Evolutionary conservation across 805 yeast genomes (phyloP).

Genomic region (Sungouiella thailandica): DNA sequence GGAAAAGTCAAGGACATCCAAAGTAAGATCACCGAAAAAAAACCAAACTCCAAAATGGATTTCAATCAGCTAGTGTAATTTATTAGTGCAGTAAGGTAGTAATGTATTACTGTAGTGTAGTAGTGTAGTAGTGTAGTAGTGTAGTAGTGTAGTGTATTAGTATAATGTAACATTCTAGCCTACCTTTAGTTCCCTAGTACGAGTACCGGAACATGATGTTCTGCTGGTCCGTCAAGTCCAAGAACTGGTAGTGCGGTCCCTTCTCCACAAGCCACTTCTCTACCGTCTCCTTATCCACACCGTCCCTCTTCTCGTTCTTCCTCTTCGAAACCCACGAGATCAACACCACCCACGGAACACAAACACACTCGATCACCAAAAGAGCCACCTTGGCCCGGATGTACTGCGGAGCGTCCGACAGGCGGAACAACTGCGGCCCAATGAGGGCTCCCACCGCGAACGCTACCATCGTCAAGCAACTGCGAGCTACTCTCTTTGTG

Average conservation of each 20-base stretch:
- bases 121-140: too few relatives aligned
- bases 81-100: too few relatives aligned
- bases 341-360: conserved; percentile 13
- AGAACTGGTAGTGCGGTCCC: conserved; percentile 39
- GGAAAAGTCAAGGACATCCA: too few relatives aligned
- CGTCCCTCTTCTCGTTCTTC: conserved; percentile 51
- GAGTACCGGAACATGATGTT: conserved; percentile 55
- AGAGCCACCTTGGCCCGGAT: conserved; percentile 6
- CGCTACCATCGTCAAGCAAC: conserved; percentile 16
- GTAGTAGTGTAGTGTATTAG: too few relatives aligned
- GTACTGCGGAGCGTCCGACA: conserved; percentile 7
- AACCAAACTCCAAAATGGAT: too few relatives aligned
- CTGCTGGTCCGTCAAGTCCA: conserved; percentile 57
- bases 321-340: conserved; percentile 39
- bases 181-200: conserved; percentile 30
- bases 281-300: conserved; percentile 14
- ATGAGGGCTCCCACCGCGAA: conserved; percentile 21
- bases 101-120: too few relatives aligned
- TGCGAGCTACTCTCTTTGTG: conserved; percentile 17
- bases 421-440: conserved; percentile 19
- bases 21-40: too few relatives aligned
- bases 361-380: conserved; percentile 6
- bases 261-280: conserved; percentile 6
- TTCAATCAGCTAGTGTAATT: too few relatives aligned
- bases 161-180: too few relatives aligned